phyloP scores from a whole-genome alignment of 2,329 filamentous ascomycete genomes.

The Chrysoporthe austroafricana region DNA sequence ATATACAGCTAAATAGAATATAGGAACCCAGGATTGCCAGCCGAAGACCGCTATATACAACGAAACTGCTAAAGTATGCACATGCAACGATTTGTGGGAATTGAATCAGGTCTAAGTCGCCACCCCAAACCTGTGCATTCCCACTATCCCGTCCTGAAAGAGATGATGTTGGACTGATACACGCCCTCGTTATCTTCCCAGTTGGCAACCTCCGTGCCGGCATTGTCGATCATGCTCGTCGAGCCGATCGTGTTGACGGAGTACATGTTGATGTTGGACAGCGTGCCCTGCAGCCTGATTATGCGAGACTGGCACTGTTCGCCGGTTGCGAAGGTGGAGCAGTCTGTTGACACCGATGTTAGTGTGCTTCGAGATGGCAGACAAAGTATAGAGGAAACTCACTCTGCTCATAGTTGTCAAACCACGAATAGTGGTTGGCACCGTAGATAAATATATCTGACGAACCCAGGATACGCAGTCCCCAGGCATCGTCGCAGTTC shows the following conservation, averaged over 20 bases:
- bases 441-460: conserved; percentile 63
- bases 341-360: conserved; percentile 34
- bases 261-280: conserved; percentile 43
- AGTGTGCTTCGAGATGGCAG: background rate
- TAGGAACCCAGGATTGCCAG: background rate
- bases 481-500: conserved; percentile 64
- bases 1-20: background rate
- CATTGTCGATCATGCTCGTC: conserved; percentile 44
- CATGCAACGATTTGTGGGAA: background rate
- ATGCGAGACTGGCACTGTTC: conserved; percentile 53
- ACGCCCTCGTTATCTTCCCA: conserved; percentile 45
- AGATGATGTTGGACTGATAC: conserved; percentile 43
- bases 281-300: conserved; percentile 37
- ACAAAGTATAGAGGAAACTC: background rate
- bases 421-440: conserved; percentile 70
- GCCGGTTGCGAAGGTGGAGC: conserved; percentile 48
- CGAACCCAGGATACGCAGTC: conserved; percentile 62
- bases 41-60: background rate
- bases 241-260: conserved; percentile 52
- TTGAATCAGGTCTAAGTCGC: background rate
- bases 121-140: too few species aligned
- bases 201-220: conserved; percentile 41
- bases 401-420: conserved; percentile 57
- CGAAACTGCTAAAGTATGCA: background rate
- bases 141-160: conserved; percentile 36